A percentile compares a stretch with the other conserved stretches of the same genome.
phyloP scores from a whole-genome alignment of 2,329 filamentous ascomycete genomes.

The Fusarium circinatum region DNA sequence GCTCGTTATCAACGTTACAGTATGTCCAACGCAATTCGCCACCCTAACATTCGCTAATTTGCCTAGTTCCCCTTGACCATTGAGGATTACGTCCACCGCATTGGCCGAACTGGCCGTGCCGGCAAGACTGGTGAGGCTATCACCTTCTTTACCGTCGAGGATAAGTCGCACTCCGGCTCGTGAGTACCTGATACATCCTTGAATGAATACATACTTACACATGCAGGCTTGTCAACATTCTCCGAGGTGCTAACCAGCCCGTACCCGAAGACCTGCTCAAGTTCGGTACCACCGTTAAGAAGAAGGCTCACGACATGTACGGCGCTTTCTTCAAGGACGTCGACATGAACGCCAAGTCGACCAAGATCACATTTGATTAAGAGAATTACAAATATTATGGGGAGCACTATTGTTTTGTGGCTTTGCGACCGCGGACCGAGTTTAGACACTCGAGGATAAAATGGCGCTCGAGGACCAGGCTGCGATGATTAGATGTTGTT shows the following conservation, averaged over 20 bases:
- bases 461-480: conserved; percentile 63
- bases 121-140: conserved; percentile 90
- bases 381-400: conserved; percentile 13
- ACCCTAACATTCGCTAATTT: neutral
- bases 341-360: conserved; percentile 83
- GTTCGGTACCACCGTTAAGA: conserved; percentile 98
- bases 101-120: conserved; percentile 93
- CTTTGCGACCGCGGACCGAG: conserved; percentile 51
- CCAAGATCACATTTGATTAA: conserved; percentile 90
- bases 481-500: conserved; percentile 49
- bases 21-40: conserved; percentile 47
- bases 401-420: conserved; percentile 45
- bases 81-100: conserved; percentile 97
- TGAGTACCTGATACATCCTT: conserved; percentile 60
- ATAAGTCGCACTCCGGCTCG: conserved; percentile 91
- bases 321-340: conserved; percentile 96
- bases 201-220: conserved; percentile 14
- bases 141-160: conserved; percentile 93
- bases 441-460: conserved; percentile 64
- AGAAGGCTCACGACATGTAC: conserved; percentile 96
- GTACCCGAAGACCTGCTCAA: conserved; percentile 92
- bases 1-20: conserved; percentile 90
- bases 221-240: conserved; percentile 85
- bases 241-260: conserved; percentile 90
- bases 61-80: conserved; percentile 86